A percentile compares a stretch with the other conserved stretches of the same genome.
Conservation (phyloP, 441 rosid species). For the Bocquillonia castaneifolia region DNA sequence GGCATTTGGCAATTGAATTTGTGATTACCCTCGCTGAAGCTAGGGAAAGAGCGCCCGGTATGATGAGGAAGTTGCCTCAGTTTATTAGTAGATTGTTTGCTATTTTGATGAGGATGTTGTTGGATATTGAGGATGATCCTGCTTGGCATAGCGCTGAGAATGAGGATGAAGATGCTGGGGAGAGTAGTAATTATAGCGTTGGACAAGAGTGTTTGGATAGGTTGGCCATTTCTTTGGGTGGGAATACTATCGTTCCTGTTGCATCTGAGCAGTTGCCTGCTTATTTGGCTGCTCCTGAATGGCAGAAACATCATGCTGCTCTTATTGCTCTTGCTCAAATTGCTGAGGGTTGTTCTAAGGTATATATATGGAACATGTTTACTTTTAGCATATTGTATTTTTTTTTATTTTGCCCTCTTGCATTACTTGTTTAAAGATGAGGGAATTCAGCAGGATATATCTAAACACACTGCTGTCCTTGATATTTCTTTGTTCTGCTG, state of each 20-base stretch:
- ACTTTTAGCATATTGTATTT: too few relatives aligned
- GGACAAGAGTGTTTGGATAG: constrained; percentile 99
- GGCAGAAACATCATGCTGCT: constrained; percentile 99
- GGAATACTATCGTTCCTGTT: constrained; percentile 93
- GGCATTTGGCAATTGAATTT: constrained; percentile 91
- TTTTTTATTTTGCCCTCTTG: too few relatives aligned
- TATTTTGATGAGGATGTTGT: constrained; percentile 78
- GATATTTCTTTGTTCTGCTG: constrained; percentile 7
- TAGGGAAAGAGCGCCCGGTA: constrained; percentile 94
- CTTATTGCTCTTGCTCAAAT: constrained; percentile 96
- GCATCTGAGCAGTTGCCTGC: constrained; percentile 89
- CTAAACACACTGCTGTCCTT: not conserved
- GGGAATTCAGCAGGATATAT: too few relatives aligned
- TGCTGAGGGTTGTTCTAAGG: constrained; percentile 99
- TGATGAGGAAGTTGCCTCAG: constrained; percentile 98
- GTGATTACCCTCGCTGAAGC: constrained; percentile 91
- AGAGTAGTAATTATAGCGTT: constrained; percentile 79
- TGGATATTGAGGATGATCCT: constrained; percentile 91
- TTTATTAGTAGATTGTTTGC: constrained; percentile 83
- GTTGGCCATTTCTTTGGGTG: constrained; percentile 86
- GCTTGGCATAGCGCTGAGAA: constrained; percentile 88
- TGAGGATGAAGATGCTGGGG: constrained; percentile 96
- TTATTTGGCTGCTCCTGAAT: constrained; percentile 84
- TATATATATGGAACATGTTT: constrained; percentile 18
- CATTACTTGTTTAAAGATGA: too few relatives aligned